Evolutionary conservation across 2,329 filamentous ascomycete genomes (phyloP).

Genomic region (Penicillium psychrosexuale): DNA sequence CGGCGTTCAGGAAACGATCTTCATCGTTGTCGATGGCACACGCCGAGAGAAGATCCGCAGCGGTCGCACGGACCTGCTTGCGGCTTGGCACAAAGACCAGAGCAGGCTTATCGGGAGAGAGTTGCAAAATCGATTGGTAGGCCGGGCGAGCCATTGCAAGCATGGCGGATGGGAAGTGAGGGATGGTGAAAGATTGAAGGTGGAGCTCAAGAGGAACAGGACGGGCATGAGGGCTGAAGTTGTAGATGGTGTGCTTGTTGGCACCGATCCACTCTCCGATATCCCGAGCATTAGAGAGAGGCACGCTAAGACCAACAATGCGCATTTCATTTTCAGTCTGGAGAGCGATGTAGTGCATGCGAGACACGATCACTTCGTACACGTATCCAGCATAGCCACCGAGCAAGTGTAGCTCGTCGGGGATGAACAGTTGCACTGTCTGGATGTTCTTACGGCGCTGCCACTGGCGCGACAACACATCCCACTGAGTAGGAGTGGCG

Average conservation of each 20-base stretch:
- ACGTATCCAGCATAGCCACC: slow-evolving; percentile 82
- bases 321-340: slow-evolving; percentile 82
- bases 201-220: slow-evolving; percentile 88
- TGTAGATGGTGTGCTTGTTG: slow-evolving; percentile 97
- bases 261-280: slow-evolving; percentile 98
- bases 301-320: slow-evolving; percentile 86
- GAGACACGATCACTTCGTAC: slow-evolving; percentile 95
- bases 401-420: slow-evolving; percentile 91
- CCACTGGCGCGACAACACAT: slow-evolving; percentile 93
- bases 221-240: slow-evolving; percentile 90
- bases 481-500: slow-evolving; percentile 92
- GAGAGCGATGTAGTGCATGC: slow-evolving; percentile 92
- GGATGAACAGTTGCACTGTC: slow-evolving; percentile 84
- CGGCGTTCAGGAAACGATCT: slow-evolving; percentile 85
- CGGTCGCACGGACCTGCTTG: slow-evolving; percentile 86
- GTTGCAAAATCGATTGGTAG: slow-evolving; percentile 81
- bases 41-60: slow-evolving; percentile 81
- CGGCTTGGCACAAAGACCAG: slow-evolving; percentile 89
- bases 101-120: slow-evolving; percentile 84
- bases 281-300: slow-evolving; percentile 87
- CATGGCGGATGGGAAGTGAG: slow-evolving; percentile 97
- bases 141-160: slow-evolving; percentile 95
- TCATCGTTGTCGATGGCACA: slow-evolving; percentile 87
- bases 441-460: slow-evolving; percentile 94
- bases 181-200: slow-evolving; percentile 91